Conservation (phyloP, 805 yeast species). For the Candida hungchunana region DNA sequence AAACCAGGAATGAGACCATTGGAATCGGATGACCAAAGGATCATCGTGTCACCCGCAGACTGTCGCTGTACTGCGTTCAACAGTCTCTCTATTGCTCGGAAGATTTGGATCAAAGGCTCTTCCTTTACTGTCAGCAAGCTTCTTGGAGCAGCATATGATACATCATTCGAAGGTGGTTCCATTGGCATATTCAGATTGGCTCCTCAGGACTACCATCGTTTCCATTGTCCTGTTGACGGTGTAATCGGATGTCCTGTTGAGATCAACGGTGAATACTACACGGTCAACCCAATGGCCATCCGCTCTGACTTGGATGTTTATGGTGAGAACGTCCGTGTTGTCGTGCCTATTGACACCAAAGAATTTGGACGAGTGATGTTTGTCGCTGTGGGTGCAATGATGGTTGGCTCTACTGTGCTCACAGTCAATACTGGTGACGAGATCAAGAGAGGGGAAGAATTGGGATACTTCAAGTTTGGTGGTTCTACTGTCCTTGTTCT, state of each 20-base stretch:
- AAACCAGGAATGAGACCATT: slow-evolving; percentile 66
- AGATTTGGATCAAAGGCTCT: slow-evolving; percentile 86
- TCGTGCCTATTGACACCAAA: slow-evolving; percentile 70
- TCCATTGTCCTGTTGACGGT: slow-evolving; percentile 86
- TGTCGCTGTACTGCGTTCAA: slow-evolving; percentile 74
- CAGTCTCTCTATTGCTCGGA: slow-evolving; percentile 55
- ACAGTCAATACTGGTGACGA: slow-evolving; percentile 58
- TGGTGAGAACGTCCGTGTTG: slow-evolving; percentile 82
- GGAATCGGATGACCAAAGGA: slow-evolving; percentile 38
- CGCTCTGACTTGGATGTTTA: slow-evolving; percentile 84
- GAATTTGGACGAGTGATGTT: slow-evolving; percentile 76
- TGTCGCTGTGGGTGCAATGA: slow-evolving; percentile 95
- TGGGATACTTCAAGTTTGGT: slow-evolving; percentile 95
- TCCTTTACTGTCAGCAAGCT: slow-evolving; percentile 66
- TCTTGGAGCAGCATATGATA: slow-evolving; percentile 38
- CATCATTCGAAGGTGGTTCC: slow-evolving; percentile 42
- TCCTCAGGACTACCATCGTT: slow-evolving; percentile 95
- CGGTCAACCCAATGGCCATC: slow-evolving; percentile 97
- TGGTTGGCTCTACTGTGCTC: slow-evolving; percentile 89
- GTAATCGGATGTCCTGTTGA: slow-evolving; percentile 56
- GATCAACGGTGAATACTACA: slow-evolving; percentile 88
- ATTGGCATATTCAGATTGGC: slow-evolving; percentile 84
- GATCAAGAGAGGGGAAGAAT: slow-evolving; percentile 69
- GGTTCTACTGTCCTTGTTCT: slow-evolving; percentile 82
- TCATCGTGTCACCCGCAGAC: slow-evolving; percentile 60